A percentile compares a stretch with the other conserved stretches of the same genome.
These are phyloP conservation scores for Iberis amara DNA, from an alignment of 441 rosid species.

Conservation along the genomic window DNA sequence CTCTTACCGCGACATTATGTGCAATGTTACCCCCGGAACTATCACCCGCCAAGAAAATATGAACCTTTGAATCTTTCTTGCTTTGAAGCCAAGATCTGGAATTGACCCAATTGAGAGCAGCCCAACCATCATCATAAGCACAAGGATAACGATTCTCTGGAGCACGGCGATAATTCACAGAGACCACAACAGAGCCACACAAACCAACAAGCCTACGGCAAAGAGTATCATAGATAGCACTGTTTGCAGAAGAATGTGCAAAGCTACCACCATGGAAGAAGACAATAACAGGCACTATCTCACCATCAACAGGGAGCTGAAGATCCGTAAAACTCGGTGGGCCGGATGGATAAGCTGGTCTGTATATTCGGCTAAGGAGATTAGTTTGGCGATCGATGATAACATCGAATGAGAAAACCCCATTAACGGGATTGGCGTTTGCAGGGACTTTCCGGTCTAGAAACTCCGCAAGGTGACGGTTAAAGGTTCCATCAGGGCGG, in stretches of 20 bases:
- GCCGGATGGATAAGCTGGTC: slow-evolving; percentile 34
- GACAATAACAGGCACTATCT: slow-evolving; percentile 48
- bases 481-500: slow-evolving; percentile 60
- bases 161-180: slow-evolving; percentile 59
- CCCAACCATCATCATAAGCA: slow-evolving; percentile 72
- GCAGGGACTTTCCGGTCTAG: slow-evolving; percentile 54
- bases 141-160: slow-evolving; percentile 58
- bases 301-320: slow-evolving; percentile 43
- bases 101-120: slow-evolving; percentile 51
- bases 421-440: slow-evolving; percentile 45
- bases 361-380: slow-evolving; percentile 46
- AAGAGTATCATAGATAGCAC: slow-evolving; percentile 52
- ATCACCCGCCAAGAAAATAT: slow-evolving; percentile 58
- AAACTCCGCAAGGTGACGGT: slow-evolving; percentile 65
- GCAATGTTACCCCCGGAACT: slow-evolving; percentile 68
- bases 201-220: slow-evolving; percentile 52
- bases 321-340: slow-evolving; percentile 35
- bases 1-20: slow-evolving; percentile 54
- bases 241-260: slow-evolving; percentile 60
- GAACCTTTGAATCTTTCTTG: slow-evolving; percentile 47
- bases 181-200: slow-evolving; percentile 52
- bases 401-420: slow-evolving; percentile 54
- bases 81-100: slow-evolving; percentile 57
- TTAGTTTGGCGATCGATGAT: slow-evolving; percentile 40
- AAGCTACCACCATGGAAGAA: slow-evolving; percentile 74